Percentiles rank a stretch among this genome's conserved stretches.
These are phyloP conservation scores for Botrytis byssoidea DNA, from an alignment of 2,329 filamentous ascomycete species.

Conservation along the genomic window DNA sequence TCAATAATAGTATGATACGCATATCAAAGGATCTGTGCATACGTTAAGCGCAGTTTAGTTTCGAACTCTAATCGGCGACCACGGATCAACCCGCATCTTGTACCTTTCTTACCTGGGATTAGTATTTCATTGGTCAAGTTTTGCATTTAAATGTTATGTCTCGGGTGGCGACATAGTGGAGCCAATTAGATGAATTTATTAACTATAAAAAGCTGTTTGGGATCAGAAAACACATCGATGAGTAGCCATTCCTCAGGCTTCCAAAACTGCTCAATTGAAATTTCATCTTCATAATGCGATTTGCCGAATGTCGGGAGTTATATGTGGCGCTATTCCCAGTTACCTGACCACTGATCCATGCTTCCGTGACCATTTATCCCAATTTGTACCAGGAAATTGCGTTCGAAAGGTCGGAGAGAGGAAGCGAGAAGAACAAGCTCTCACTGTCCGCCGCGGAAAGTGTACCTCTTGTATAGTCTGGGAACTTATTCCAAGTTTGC, in stretches of 20 bases:
- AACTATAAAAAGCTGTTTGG: not conserved
- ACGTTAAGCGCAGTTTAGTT: not conserved
- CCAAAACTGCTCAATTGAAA: not conserved
- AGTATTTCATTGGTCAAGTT: not conserved
- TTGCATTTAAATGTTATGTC: not conserved
- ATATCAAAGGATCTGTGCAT: not conserved
- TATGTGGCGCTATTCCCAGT: not conserved
- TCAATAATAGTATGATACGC: not conserved
- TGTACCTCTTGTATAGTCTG: not conserved
- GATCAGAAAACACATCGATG: not conserved
- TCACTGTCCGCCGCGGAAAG: not conserved
- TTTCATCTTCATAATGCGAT: not conserved
- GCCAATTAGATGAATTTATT: not conserved
- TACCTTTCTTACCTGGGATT: not conserved
- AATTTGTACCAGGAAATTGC: not conserved
- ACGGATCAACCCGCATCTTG: not conserved
- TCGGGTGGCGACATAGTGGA: not conserved
- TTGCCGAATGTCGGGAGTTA: not conserved
- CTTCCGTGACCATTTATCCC: not conserved
- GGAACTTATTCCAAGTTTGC: not conserved
- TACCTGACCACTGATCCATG: not conserved
- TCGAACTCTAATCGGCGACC: constrained; percentile 11
- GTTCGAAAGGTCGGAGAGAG: too few species aligned
- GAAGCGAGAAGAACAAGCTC: not conserved
- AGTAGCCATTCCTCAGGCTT: not conserved